These are phyloP conservation scores for Cercophora newfieldiana DNA, from an alignment of 495 filamentous ascomycete genomes.

Conservation along the genomic window DNA sequence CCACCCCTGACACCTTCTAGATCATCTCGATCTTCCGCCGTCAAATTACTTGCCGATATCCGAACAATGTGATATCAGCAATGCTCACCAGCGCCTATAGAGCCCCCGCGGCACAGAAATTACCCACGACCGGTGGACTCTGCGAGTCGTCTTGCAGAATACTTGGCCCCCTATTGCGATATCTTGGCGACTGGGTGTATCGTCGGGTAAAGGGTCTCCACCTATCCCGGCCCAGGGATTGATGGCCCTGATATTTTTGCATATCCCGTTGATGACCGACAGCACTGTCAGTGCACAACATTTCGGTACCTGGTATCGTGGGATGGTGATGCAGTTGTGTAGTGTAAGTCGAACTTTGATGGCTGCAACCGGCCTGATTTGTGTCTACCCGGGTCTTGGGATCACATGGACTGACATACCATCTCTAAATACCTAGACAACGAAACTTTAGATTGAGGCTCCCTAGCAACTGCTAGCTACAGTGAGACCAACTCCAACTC, in stretches of 20 bases:
- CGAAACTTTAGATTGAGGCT: too few species aligned
- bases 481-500: background rate
- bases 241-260: background rate
- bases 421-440: too few species aligned
- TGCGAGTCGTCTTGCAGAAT: background rate
- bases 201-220: background rate
- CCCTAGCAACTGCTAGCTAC: background rate
- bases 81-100: background rate
- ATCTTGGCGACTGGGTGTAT: background rate
- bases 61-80: background rate
- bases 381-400: too few species aligned
- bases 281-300: background rate
- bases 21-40: background rate
- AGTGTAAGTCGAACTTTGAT: too few species aligned
- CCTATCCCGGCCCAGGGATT: background rate
- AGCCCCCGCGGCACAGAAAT: background rate
- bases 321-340: too few species aligned
- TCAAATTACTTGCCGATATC: background rate
- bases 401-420: too few species aligned
- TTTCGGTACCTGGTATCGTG: background rate
- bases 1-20: background rate
- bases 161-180: background rate
- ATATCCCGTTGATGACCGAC: background rate
- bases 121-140: background rate
- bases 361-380: too few species aligned